Evolutionary conservation across 352 stramenopile genomes (phyloP).

Genomic region (Globisporangium yorkense): DNA sequence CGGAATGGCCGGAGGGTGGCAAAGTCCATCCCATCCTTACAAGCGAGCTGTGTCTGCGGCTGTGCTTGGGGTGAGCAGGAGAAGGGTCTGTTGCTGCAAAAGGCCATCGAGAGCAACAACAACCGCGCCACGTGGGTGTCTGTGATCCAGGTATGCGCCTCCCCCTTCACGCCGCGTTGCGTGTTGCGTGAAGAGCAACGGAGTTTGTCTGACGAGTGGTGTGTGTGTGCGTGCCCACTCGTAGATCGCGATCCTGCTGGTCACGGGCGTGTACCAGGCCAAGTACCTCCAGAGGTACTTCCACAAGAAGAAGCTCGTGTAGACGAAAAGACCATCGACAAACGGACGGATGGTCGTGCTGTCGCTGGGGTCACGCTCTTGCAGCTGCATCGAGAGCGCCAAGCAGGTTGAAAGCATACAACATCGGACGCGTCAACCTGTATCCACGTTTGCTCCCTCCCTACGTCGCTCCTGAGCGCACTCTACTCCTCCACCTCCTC

Average conservation of each 20-base stretch:
- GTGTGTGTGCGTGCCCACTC: not conserved
- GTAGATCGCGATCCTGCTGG: slow-evolving; percentile 62
- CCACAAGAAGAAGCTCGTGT: slow-evolving; percentile 85
- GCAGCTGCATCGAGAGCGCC: too few relatives aligned
- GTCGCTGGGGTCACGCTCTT: not conserved
- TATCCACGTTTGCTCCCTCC: not conserved
- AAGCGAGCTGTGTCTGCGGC: not conserved
- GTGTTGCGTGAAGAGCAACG: too few relatives aligned
- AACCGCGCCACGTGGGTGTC: slow-evolving; percentile 75
- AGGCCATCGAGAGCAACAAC: slow-evolving; percentile 76
- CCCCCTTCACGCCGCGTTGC: too few relatives aligned
- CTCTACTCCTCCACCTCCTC: not conserved
- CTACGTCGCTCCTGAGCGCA: not conserved
- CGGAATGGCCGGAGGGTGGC: too few relatives aligned
- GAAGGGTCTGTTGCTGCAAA: slow-evolving; percentile 67
- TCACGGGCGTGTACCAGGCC: slow-evolving; percentile 71
- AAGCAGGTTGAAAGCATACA: not conserved
- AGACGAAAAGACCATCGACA: not conserved
- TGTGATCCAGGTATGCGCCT: slow-evolving; percentile 46
- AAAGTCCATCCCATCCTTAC: not conserved
- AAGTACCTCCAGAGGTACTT: slow-evolving; percentile 80
- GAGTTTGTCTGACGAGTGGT: not conserved
- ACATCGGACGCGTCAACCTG: not conserved
- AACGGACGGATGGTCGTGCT: not conserved
- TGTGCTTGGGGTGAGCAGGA: slow-evolving; percentile 20